phyloP scores from a whole-genome alignment of 371 early-diverging fungal species.

The Sporodiniella umbellata region DNA sequence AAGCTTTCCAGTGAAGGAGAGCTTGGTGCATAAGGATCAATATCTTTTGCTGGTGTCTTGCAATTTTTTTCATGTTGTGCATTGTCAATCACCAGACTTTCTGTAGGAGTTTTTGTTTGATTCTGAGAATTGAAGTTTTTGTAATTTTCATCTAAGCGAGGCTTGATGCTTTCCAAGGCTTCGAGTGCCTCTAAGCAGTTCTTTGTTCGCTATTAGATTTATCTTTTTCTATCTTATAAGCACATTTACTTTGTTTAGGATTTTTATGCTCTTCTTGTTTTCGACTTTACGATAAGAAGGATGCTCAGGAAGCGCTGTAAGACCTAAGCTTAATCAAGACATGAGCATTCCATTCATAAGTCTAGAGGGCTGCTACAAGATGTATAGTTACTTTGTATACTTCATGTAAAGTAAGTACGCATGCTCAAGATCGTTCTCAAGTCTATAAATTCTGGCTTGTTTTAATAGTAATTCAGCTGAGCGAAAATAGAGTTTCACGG shows the following conservation, averaged over 20 bases:
- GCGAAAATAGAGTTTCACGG: conserved; percentile 55
- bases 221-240: not conserved
- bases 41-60: not conserved
- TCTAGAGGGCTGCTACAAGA: not conserved
- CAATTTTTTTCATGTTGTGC: not conserved
- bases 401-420: conserved; percentile 56
- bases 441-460: conserved; percentile 53
- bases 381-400: conserved; percentile 47
- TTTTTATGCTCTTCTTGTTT: conserved; percentile 27
- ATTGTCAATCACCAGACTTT: not conserved
- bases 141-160: conserved; percentile 26
- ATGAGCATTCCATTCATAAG: not conserved
- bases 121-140: conserved; percentile 1
- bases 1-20: not conserved
- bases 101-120: conserved; percentile 1
- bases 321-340: conserved; percentile 41
- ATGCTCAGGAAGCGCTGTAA: conserved; percentile 54
- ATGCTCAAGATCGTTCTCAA: conserved; percentile 50
- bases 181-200: conserved; percentile 49
- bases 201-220: conserved; percentile 13
- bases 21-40: not conserved
- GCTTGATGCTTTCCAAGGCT: conserved; percentile 44
- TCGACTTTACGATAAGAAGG: conserved; percentile 39
- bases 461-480: conserved; percentile 50
- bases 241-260: conserved; percentile 28